Base-by-base conservation (phyloP, 148 eudicot genomes). In the Nepenthes gracilis region DNA sequence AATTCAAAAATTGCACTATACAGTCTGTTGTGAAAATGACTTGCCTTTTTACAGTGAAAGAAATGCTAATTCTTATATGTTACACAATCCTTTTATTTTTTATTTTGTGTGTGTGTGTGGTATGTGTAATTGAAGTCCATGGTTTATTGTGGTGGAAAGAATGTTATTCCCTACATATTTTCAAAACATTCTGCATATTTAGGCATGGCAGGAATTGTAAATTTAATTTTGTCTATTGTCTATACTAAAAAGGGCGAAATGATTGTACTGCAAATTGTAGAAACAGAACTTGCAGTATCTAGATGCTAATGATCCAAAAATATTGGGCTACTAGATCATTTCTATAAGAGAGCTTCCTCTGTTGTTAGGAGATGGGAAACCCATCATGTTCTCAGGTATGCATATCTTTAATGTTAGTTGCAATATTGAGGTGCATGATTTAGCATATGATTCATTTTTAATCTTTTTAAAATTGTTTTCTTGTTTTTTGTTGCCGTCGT, bases 1-100 rank as follows among this genome's bases (percentile, higher is more conserved):
- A 72, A 48, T 93, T 88, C 74, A 68, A 51, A 70, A 71, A 68
- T 61, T 84, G 87, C 69, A 67, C 64, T 58, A 77, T 77, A 45
- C 85, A 83, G 60, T 93, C 96, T 64, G 70, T 77, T 12, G 62
- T 84, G 70, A 88, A 86, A 65, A 71, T 82, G 80, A 81, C 81
- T 67, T 93, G 95, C 79, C 72, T 93, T 73, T 70, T 70, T 74
- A 89, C 89, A 9, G 70, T 86, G 37, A 84, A 84, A 75, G 89
- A 88, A 75, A 80, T 93, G 85, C 79, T 93, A 59, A 58, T 74
- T 71, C 84, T 86, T 65, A 96, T 93, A 84, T 67, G 90, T 54
- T 75, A 55, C 70, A 64, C 15, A 55, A 57, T 43, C 35, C 57
- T 32, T 34, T 50, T 57, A 10, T 2, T 13, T 54, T 13, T 13